Conservation (phyloP, 2,329 filamentous ascomycete genomes). For the Trichoderma hamatum region DNA sequence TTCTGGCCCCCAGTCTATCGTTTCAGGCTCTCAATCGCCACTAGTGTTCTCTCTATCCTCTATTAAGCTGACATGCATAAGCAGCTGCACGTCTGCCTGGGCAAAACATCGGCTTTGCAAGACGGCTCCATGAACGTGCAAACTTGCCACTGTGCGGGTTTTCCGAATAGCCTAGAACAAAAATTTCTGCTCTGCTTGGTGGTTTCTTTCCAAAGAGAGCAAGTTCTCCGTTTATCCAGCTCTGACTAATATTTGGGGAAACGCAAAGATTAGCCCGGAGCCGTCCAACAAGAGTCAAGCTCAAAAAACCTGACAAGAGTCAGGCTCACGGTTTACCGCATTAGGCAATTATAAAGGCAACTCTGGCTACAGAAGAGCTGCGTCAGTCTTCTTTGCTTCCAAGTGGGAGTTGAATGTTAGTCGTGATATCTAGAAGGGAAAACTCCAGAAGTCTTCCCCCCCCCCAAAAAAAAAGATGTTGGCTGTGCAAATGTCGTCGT, state of each 20-base stretch:
- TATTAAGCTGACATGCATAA: background rate
- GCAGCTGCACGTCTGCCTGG: background rate
- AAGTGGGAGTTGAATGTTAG: constrained; percentile 2
- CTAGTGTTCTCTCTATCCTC: background rate
- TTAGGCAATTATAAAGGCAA: background rate
- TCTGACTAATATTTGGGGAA: constrained; percentile 1
- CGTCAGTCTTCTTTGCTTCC: background rate
- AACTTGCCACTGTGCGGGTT: constrained; percentile 19
- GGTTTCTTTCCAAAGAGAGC: background rate
- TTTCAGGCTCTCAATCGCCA: constrained; percentile 10
- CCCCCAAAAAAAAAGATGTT: background rate
- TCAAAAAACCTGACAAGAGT: background rate
- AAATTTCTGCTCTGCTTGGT: background rate
- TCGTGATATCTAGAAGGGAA: background rate
- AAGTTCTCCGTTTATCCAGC: constrained; percentile 7
- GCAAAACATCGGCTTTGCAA: constrained; percentile 12
- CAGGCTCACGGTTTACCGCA: constrained; percentile 2
- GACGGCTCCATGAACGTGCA: background rate
- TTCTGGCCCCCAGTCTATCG: background rate
- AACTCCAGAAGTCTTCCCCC: background rate
- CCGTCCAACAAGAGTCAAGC: background rate
- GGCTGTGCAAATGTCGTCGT: background rate
- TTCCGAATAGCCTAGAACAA: background rate
- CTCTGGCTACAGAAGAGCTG: background rate
- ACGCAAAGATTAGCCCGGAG: background rate